Percentiles rank a stretch among this genome's conserved stretches.
Evolutionary conservation across 441 rosid genomes (phyloP).

Genomic region (Sinapis alba): DNA sequence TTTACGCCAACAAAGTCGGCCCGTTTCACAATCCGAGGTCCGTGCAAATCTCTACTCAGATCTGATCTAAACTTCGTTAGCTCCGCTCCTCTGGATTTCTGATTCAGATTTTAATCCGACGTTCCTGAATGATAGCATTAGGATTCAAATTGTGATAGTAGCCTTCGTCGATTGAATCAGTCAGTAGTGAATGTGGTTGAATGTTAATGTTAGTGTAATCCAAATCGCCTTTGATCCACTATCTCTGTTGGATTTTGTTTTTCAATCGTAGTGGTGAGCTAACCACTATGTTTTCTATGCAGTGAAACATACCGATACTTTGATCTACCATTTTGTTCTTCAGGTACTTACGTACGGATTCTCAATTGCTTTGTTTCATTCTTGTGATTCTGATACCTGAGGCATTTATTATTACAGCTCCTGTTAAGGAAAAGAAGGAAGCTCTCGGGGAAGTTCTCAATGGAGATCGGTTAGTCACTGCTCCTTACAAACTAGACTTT

Average conservation of each 20-base stretch:
- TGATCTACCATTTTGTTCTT: background rate
- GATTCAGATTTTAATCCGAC: background rate
- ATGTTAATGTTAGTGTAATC: background rate
- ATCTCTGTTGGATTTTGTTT: background rate
- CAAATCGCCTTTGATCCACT: background rate
- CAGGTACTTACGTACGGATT: background rate
- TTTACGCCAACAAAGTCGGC: conserved; percentile 1
- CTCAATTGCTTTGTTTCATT: background rate
- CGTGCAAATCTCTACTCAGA: background rate
- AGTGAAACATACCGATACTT: background rate
- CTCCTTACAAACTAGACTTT: background rate
- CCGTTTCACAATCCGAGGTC: conserved; percentile 8
- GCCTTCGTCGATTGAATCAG: background rate
- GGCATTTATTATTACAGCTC: background rate
- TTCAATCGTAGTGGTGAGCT: background rate
- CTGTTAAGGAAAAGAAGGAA: conserved; percentile 4
- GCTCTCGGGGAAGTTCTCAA: conserved; percentile 1
- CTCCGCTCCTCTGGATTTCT: background rate
- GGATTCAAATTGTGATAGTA: background rate
- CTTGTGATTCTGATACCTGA: background rate
- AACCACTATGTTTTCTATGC: background rate
- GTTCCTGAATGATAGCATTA: background rate
- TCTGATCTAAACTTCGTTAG: background rate
- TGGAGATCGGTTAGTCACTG: conserved; percentile 2
- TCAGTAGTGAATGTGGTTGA: background rate